Evolutionary conservation across 306 rosid genomes (phyloP).

Genomic region (Cicer chorassanicum): DNA sequence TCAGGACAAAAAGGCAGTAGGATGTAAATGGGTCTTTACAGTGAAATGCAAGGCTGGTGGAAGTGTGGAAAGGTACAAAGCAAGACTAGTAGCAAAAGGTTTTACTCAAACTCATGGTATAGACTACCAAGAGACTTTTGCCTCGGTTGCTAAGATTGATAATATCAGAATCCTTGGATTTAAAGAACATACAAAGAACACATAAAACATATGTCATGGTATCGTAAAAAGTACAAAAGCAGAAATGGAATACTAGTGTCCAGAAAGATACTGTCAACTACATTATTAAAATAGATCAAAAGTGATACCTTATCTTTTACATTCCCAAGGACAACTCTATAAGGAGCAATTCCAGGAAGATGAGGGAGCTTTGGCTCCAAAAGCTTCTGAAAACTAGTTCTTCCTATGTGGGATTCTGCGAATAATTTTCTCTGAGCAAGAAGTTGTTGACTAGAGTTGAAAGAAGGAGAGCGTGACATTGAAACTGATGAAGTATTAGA

Average conservation of each 20-base stretch:
- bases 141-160: neutral
- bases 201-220: conserved; percentile 14
- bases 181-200: neutral
- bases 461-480: conserved; percentile 52
- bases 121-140: neutral
- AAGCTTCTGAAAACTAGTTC: conserved; percentile 83
- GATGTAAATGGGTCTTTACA: too few species aligned
- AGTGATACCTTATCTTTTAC: conserved; percentile 77
- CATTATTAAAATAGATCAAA: conserved; percentile 33
- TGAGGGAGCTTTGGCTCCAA: conserved; percentile 77
- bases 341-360: conserved; percentile 74
- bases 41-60: too few species aligned
- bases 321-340: conserved; percentile 74
- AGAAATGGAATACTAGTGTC: conserved; percentile 30
- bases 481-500: conserved; percentile 42
- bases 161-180: neutral
- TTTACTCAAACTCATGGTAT: neutral
- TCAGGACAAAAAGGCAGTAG: too few species aligned
- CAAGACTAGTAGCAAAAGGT: neutral
- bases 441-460: conserved; percentile 66
- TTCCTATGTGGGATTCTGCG: conserved; percentile 74
- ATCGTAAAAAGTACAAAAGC: conserved; percentile 26
- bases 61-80: neutral
- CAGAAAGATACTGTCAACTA: conserved; percentile 19
- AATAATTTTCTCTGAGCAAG: conserved; percentile 63